phyloP scores from a whole-genome alignment of 176 grass and related monocot genomes.

The Paspalum vaginatum region DNA sequence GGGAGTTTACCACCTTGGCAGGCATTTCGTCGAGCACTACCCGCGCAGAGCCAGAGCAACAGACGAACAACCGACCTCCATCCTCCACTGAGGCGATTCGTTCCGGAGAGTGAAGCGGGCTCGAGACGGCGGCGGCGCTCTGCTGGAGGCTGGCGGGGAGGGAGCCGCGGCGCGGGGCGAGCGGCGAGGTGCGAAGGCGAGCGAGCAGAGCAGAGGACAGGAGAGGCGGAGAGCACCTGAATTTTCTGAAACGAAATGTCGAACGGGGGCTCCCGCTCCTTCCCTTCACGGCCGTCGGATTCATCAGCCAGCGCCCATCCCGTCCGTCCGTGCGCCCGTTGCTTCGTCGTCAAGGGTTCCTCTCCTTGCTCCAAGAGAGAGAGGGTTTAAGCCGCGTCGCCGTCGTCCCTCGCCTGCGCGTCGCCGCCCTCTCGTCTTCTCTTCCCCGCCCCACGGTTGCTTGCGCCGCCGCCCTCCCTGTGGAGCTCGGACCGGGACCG shows the following conservation, averaged over 20 bases:
- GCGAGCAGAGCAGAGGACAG: neutral
- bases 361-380: too few relatives aligned
- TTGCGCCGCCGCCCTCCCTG: neutral
- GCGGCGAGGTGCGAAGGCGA: too few relatives aligned
- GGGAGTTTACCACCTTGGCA: neutral
- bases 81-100: neutral
- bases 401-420: neutral
- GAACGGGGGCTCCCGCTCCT: neutral
- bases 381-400: slow-evolving; percentile 37
- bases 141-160: too few relatives aligned
- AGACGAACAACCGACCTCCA: neutral
- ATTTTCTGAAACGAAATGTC: neutral
- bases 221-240: neutral
- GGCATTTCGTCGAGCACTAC: neutral
- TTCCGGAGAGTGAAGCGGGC: neutral
- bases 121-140: neutral
- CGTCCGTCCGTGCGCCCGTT: neutral
- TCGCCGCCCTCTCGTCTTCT: neutral
- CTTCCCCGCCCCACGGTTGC: neutral
- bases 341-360: neutral
- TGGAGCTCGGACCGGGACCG: too few relatives aligned
- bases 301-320: neutral
- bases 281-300: neutral
- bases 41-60: neutral
- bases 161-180: too few relatives aligned